Base-by-base conservation (phyloP, 1,139 yeast species). In the Sugiyamaella pinicola region DNA sequence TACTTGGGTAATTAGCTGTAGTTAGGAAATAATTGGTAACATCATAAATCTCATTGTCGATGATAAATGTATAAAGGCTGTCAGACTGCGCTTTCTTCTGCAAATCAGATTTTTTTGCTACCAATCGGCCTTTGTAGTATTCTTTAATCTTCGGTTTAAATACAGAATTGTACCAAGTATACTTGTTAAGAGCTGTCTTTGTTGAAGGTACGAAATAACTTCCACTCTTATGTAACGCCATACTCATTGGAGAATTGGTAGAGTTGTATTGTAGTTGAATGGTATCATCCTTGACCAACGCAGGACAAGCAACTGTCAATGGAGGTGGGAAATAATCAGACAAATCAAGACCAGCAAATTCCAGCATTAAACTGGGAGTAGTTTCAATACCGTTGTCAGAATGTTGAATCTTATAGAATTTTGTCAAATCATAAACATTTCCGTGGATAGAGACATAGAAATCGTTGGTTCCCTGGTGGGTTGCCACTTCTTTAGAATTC, bases 281-380 rank as follows among this genome's bases (percentile, higher is more conserved):
- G 0, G 62, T 48, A 1, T 53, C 61, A 45, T 71, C 74, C 1
- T 59, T 55, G 2, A 73, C 77, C 31, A 74, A 59, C 3, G 63
- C 67, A 1, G 74, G 71, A 54, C 77, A 73, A 2, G 74, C 75
- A 1, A 64, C 64, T 4, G 72, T 63, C 33, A 73, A 58, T 17
- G 76, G 77, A n/a, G 73, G 74, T 6, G 73, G 73, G 58, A 73
- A 73, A 58, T 72, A 73, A 43, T 66, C 69, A 17, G 69, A 59
- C 45, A 72, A 28, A 46, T 73, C 76, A 42, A 54, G 59, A 24
- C 76, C 76, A 2, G 76, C 77, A 57, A 72, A 67, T 21, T 61
- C 62, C 55, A 71, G 49, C 76, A 73, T 74, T 17, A 41, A 45
- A 10, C 46, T 53, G 3, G 68, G 47, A 1, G 65, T 52, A 1